Evolutionary conservation across 495 filamentous ascomycete genomes (phyloP).

Genomic region (Hypoxylon rickii): DNA sequence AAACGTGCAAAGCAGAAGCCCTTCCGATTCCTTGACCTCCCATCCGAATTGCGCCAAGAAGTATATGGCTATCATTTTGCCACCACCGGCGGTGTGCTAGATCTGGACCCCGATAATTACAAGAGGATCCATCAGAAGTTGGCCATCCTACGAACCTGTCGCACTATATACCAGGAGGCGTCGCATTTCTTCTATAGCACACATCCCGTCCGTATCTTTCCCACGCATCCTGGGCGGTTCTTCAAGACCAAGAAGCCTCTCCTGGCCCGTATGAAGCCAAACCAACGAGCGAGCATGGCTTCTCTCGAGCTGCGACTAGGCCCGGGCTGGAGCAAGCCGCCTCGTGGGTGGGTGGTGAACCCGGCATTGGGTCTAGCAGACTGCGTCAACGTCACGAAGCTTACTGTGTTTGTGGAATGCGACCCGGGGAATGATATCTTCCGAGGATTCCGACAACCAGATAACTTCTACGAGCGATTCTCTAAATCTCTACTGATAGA

Average conservation of each 20-base stretch:
- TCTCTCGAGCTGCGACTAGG: conserved; percentile 79
- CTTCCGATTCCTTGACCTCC: conserved; percentile 79
- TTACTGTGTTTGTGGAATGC: conserved; percentile 78
- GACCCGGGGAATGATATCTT: conserved; percentile 77
- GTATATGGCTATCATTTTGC: conserved; percentile 69
- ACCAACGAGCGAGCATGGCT: conserved; percentile 67
- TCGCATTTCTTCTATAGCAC: conserved; percentile 73
- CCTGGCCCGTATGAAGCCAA: conserved; percentile 65
- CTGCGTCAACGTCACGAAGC: conserved; percentile 60
- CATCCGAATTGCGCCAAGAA: conserved; percentile 73
- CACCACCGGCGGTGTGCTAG: conserved; percentile 59
- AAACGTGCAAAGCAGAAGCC: conserved; percentile 41
- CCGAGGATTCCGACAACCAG: conserved; percentile 70
- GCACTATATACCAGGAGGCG: conserved; percentile 71
- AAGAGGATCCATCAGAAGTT: conserved; percentile 59
- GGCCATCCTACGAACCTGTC: conserved; percentile 64
- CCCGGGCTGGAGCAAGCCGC: conserved; percentile 78
- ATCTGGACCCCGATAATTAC: conserved; percentile 71
- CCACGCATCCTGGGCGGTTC: conserved; percentile 68
- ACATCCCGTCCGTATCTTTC: conserved; percentile 79
- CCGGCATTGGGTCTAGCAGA: conserved; percentile 67
- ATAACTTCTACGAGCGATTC: conserved; percentile 77
- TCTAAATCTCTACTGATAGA: conserved; percentile 60
- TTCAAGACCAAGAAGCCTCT: conserved; percentile 66
- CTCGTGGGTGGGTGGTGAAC: conserved; percentile 72